Evolutionary conservation across 257 asterid genomes (phyloP).

Genomic region (Fraxinus pennsylvanica): DNA sequence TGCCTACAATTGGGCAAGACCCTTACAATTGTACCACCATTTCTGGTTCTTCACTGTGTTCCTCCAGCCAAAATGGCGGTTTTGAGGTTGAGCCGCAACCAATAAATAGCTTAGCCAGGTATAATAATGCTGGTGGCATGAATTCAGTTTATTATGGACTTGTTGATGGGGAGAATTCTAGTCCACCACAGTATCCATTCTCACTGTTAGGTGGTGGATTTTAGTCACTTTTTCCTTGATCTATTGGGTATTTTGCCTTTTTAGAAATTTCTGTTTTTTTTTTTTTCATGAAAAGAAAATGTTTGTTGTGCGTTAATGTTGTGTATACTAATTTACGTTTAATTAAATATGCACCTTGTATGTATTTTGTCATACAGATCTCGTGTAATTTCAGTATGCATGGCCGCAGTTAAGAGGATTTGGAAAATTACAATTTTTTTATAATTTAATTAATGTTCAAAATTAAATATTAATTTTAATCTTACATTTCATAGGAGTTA

Average conservation of each 20-base stretch:
- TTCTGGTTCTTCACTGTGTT: constrained; percentile 28
- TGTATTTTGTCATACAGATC: neutral
- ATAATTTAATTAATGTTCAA: too few relatives aligned
- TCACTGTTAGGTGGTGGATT: constrained; percentile 62
- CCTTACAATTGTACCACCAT: constrained; percentile 14
- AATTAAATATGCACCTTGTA: neutral
- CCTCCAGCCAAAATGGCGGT: constrained; percentile 27
- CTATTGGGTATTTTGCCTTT: neutral
- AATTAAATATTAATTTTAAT: too few relatives aligned
- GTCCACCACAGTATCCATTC: constrained; percentile 60
- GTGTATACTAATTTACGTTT: constrained; percentile 12
- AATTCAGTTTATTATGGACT: constrained; percentile 28
- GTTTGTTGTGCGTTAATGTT: neutral
- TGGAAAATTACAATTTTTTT: too few relatives aligned
- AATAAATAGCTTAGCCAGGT: constrained; percentile 4
- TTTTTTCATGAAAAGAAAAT: neutral
- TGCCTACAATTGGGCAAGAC: constrained; percentile 30
- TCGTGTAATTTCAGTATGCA: neutral
- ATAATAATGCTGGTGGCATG: constrained; percentile 21
- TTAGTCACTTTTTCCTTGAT: constrained; percentile 22
- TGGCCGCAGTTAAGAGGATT: neutral
- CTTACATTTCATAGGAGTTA: too few relatives aligned
- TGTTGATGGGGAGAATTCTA: constrained; percentile 34
- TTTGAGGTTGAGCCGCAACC: constrained; percentile 22
- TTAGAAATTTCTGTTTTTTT: neutral